Evolutionary conservation across 257 asterid genomes (phyloP).

Genomic region (Striga asiatica): DNA sequence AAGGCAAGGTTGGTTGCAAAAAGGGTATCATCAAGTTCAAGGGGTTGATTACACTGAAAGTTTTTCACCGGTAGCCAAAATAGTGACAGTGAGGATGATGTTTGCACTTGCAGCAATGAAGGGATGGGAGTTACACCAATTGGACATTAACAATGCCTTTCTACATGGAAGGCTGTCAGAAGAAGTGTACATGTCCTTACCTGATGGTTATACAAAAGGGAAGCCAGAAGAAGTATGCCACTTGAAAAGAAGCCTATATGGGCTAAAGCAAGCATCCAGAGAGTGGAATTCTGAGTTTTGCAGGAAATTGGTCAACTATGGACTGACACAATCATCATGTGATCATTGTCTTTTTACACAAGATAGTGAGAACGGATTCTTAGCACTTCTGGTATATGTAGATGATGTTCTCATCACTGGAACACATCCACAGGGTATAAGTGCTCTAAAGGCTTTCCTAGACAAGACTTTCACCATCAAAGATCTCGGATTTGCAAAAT

Average conservation of each 20-base stretch:
- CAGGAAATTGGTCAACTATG: not conserved
- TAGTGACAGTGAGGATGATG: not conserved
- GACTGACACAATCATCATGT: not conserved
- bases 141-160: too few relatives aligned
- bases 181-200: not conserved
- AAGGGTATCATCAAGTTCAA: not conserved
- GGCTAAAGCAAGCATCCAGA: not conserved
- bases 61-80: not conserved
- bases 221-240: not conserved
- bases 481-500: not conserved
- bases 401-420: not conserved
- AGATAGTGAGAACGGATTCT: too few relatives aligned
- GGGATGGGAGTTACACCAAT: not conserved
- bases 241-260: not conserved
- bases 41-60: not conserved
- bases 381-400: not conserved
- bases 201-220: not conserved
- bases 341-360: not conserved
- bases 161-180: not conserved
- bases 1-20: not conserved
- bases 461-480: not conserved
- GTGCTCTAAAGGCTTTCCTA: too few relatives aligned
- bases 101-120: not conserved
- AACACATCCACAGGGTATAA: not conserved
- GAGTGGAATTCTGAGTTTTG: not conserved